A percentile compares a stretch with the other conserved stretches of the same genome.
phyloP scores from a whole-genome alignment of 768 basidiomycete genomes.

The Mycena olivaceomarginata region DNA sequence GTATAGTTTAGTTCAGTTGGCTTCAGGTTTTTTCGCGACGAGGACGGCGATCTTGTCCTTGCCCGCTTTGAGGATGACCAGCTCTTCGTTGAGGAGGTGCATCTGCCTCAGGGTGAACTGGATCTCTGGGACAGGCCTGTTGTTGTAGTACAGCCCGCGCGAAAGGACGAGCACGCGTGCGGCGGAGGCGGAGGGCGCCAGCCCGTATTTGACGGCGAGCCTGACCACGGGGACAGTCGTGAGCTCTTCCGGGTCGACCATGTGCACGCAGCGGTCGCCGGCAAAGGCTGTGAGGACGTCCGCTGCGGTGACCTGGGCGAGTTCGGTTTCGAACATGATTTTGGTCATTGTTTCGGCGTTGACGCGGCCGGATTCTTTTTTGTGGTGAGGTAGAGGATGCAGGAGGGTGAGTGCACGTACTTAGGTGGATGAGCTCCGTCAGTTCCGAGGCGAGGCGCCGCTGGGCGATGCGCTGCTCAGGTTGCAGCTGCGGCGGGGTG shows the following conservation, averaged over 20 bases:
- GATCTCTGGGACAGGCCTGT: conserved; percentile 70
- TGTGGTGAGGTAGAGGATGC: conserved; percentile 1
- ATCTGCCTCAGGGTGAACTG: conserved; percentile 61
- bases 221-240: conserved; percentile 73
- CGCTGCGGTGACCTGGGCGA: conserved; percentile 68
- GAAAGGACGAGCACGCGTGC: conserved; percentile 77
- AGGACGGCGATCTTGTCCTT: conserved; percentile 83
- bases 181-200: conserved; percentile 79
- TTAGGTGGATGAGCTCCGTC: conserved; percentile 70
- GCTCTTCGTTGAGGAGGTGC: conserved; percentile 75
- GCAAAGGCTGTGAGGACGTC: conserved; percentile 78
- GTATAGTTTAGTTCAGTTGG: conserved; percentile 18
- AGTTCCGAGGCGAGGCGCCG: conserved; percentile 70
- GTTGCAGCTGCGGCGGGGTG: conserved; percentile 54
- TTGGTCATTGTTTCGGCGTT: conserved; percentile 66
- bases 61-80: conserved; percentile 84
- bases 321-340: conserved; percentile 66
- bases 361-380: conserved; percentile 61
- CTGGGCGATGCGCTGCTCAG: conserved; percentile 69
- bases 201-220: conserved; percentile 74
- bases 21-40: conserved; percentile 50
- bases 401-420: conserved; percentile 46
- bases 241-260: conserved; percentile 71
- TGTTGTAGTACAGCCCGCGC: conserved; percentile 87
- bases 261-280: conserved; percentile 79